These are phyloP conservation scores for Botrytis elliptica DNA, from an alignment of 2,329 filamentous ascomycete genomes.

Conservation along the genomic window DNA sequence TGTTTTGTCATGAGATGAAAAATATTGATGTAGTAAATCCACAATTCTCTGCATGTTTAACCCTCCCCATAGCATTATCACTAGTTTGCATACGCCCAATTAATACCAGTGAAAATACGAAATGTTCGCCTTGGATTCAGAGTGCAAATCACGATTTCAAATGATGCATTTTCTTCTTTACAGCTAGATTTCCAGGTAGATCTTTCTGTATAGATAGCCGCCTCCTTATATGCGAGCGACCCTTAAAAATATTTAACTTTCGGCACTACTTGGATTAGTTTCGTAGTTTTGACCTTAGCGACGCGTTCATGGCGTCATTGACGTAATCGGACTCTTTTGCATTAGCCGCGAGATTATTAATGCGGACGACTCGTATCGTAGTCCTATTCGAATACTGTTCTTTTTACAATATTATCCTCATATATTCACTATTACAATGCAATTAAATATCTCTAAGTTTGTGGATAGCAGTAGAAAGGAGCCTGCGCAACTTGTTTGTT, in stretches of 20 bases:
- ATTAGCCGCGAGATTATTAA: neutral
- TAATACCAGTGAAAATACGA: too few species aligned
- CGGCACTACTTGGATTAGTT: neutral
- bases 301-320: neutral
- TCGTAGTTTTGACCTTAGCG: neutral
- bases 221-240: neutral
- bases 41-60: too few species aligned
- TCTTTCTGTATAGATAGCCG: neutral
- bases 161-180: too few species aligned
- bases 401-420: neutral
- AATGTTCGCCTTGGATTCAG: too few species aligned
- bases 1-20: too few species aligned
- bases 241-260: neutral
- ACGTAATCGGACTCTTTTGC: neutral
- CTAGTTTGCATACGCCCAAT: too few species aligned
- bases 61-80: accelerated
- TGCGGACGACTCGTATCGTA: neutral
- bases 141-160: too few species aligned
- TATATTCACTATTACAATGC: neutral
- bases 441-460: neutral
- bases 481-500: neutral
- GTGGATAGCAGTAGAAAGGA: neutral
- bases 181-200: too few species aligned
- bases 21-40: too few species aligned
- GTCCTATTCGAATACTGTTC: neutral